A percentile compares a stretch with the other conserved stretches of the same genome.
phyloP scores from a whole-genome alignment of 1,284 basidiomycete genomes.

The Phylloporus sp. region DNA sequence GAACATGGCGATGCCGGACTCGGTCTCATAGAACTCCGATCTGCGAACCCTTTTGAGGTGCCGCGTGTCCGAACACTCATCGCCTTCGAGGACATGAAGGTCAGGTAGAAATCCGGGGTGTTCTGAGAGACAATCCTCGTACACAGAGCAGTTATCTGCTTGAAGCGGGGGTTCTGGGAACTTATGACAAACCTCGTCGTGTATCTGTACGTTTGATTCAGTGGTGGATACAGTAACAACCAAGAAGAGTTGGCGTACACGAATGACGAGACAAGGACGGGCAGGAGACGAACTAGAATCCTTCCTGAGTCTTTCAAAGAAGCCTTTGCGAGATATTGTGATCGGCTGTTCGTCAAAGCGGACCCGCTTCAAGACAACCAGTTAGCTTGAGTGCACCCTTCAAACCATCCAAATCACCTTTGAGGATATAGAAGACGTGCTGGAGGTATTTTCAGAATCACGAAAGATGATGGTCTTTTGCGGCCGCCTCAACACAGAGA shows the following conservation, averaged over 20 bases:
- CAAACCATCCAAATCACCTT: too few relatives aligned
- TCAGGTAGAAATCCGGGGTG: constrained; percentile 25
- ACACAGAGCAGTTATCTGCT: constrained; percentile 29
- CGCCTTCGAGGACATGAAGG: constrained; percentile 24
- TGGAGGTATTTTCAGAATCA: constrained; percentile 14
- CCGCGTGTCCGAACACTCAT: constrained; percentile 12
- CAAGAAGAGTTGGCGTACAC: constrained; percentile 22
- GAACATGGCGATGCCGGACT: constrained; percentile 33
- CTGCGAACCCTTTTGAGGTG: constrained; percentile 10
- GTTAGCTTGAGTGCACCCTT: too few relatives aligned
- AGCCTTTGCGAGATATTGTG: constrained; percentile 27
- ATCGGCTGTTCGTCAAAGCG: constrained; percentile 34
- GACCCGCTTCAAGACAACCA: constrained; percentile 27
- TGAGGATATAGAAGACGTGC: constrained; percentile 8
- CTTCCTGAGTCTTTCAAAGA: constrained; percentile 23
- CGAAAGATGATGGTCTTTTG: constrained; percentile 8
- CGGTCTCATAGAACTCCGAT: constrained; percentile 36
- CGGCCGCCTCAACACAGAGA: constrained; percentile 7
- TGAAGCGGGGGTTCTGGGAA: constrained; percentile 3
- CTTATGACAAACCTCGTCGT: neutral
- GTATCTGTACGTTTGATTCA: constrained; percentile 17
- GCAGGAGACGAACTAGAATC: constrained; percentile 19
- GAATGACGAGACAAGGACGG: constrained; percentile 33
- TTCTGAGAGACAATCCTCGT: constrained; percentile 35
- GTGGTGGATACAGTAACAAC: neutral